These are phyloP conservation scores for Botrytis galanthina DNA, from an alignment of 2,329 filamentous ascomycete genomes.

Conservation along the genomic window DNA sequence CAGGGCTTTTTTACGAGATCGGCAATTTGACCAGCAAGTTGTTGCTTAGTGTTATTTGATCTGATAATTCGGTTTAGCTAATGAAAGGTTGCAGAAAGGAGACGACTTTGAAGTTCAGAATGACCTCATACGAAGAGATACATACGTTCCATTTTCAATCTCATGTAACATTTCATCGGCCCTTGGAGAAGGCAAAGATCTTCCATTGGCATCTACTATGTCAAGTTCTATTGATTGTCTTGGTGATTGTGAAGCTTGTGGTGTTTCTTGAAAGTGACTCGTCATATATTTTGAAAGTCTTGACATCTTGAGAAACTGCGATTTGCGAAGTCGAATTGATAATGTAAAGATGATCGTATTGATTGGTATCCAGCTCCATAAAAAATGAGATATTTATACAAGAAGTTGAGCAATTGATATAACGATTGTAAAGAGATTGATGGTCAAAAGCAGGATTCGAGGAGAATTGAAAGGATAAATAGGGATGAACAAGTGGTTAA, in stretches of 20 bases:
- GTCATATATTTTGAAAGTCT: neutral
- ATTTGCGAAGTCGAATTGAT: neutral
- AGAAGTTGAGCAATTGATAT: too few species aligned
- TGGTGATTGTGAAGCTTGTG: too few species aligned
- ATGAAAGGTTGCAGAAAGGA: too few species aligned
- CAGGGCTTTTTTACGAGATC: neutral
- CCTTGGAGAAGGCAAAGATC: neutral
- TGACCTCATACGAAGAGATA: neutral
- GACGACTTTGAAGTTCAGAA: neutral
- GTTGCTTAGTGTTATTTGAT: neutral
- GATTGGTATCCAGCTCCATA: neutral
- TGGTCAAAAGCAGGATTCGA: neutral
- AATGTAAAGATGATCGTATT: neutral
- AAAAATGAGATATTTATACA: neutral
- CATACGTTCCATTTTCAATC: conserved; percentile 8
- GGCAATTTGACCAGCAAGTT: neutral
- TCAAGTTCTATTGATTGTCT: conserved; percentile 7
- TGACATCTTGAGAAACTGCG: neutral
- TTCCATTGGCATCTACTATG: neutral
- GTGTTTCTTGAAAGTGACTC: neutral
- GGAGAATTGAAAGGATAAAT: neutral
- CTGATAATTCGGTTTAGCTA: conserved; percentile 1
- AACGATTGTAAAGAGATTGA: neutral
- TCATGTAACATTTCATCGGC: neutral
- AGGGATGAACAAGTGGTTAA: neutral